Evolutionary conservation across 345 rosid genomes (phyloP).

Genomic region (Gossypium ekmanianum): DNA sequence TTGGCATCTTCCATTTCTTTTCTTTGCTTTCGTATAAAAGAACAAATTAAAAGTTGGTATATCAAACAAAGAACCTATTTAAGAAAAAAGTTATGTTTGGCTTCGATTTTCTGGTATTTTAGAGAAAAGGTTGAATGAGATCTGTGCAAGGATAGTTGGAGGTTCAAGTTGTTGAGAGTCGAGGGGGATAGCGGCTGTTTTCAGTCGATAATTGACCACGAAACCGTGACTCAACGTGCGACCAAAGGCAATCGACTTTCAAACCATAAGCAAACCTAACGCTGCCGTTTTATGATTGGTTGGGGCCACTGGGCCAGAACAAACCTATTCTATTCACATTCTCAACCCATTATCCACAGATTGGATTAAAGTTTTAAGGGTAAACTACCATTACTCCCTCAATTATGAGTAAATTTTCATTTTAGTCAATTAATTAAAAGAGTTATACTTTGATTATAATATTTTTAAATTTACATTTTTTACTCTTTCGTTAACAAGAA

Average conservation of each 20-base stretch:
- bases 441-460: no score
- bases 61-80: not conserved
- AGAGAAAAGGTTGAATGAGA: conserved; percentile 13
- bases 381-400: no score
- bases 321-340: no score
- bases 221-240: conserved; percentile 17
- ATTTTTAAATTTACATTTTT: no score
- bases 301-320: not conserved
- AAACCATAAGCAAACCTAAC: conserved; percentile 10
- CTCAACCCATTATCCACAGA: not conserved
- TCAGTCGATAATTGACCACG: conserved; percentile 20
- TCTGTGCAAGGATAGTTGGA: conserved; percentile 9
- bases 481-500: no score
- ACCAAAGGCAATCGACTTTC: conserved; percentile 7
- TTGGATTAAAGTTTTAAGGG: no score
- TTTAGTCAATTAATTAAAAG: no score
- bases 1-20: conserved; percentile 42
- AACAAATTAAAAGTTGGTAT: not conserved
- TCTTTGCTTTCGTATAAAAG: not conserved
- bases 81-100: not conserved
- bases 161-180: conserved; percentile 12
- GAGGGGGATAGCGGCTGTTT: not conserved
- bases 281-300: not conserved
- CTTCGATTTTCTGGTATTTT: not conserved
- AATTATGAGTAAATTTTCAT: no score